A percentile compares a stretch with the other conserved stretches of the same genome.
phyloP scores from a whole-genome alignment of 345 rosid genomes.

The Populus ilicifolia region DNA sequence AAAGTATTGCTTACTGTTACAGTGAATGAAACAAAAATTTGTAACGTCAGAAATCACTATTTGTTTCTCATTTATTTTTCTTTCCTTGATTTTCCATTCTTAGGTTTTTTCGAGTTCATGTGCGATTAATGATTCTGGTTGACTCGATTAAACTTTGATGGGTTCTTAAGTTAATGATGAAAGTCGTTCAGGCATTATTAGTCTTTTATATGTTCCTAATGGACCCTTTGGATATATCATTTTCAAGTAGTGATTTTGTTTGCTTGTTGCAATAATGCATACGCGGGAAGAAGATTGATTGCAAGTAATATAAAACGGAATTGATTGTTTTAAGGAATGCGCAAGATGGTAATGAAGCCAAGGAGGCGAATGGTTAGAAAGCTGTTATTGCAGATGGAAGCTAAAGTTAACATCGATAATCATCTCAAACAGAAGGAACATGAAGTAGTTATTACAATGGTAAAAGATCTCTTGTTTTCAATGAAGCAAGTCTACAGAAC shows the following conservation, averaged over 20 bases:
- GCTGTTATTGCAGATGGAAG: constrained; percentile 33
- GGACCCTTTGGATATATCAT: constrained; percentile 34
- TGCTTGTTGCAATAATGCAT: constrained; percentile 7
- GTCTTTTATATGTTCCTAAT: constrained; percentile 32
- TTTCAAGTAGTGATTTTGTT: constrained; percentile 20
- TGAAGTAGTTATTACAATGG: constrained; percentile 6
- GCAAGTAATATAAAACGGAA: constrained; percentile 1
- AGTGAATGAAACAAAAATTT: neutral
- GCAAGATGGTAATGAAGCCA: neutral
- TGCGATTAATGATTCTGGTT: constrained; percentile 13
- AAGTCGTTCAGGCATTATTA: constrained; percentile 23
- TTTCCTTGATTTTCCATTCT: too few relatives aligned
- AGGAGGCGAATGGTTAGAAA: constrained; percentile 20
- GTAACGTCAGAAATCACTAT: neutral
- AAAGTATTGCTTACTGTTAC: constrained; percentile 3
- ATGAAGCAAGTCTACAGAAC: constrained; percentile 43
- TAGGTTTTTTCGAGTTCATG: neutral
- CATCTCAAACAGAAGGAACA: constrained; percentile 22
- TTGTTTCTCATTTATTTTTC: neutral
- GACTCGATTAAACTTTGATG: constrained; percentile 14
- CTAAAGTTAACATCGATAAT: constrained; percentile 14
- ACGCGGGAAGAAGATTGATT: constrained; percentile 34
- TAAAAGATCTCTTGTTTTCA: constrained; percentile 20
- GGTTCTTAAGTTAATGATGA: constrained; percentile 22
- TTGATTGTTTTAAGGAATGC: neutral